These are phyloP conservation scores for Brasenia schreberi DNA, from an alignment of 164 flowering plant species.

Conservation along the genomic window DNA sequence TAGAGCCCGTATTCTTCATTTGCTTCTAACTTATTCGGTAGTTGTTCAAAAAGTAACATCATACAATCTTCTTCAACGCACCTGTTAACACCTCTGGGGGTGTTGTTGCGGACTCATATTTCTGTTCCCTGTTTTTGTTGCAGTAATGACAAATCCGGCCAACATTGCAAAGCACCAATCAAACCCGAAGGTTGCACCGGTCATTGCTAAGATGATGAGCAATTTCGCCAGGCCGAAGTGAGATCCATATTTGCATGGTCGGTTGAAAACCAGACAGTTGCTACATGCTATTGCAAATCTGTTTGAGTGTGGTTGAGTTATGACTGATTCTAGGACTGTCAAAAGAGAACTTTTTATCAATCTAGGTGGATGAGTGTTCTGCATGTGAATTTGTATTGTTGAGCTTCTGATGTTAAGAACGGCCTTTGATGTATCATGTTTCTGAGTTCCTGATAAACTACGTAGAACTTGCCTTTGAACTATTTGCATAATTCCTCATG, in stretches of 20 bases:
- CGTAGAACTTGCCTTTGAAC: no score
- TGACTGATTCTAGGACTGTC: background rate
- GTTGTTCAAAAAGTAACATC: no score
- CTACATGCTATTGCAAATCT: background rate
- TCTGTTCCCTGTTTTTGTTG: conserved; percentile 3
- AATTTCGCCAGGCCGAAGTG: conserved; percentile 65
- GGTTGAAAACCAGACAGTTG: background rate
- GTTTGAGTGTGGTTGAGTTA: background rate
- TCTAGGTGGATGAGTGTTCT: background rate
- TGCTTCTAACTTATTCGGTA: no score
- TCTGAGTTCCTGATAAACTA: no score
- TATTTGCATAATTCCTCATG: no score
- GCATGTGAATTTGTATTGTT: background rate
- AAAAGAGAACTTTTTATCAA: background rate
- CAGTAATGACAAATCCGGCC: conserved; percentile 99
- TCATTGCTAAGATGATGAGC: conserved; percentile 89
- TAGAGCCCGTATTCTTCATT: no score
- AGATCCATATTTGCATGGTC: conserved; percentile 1
- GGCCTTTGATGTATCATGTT: no score
- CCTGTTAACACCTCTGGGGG: no score
- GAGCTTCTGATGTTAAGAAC: background rate
- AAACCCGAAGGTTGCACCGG: conserved; percentile 96
- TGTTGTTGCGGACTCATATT: no score
- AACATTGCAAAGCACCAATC: conserved; percentile 85
- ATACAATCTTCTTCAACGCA: no score